Percentiles rank a stretch among this genome's conserved stretches.
phyloP scores from a whole-genome alignment of 2,329 filamentous ascomycete genomes.

The Myriangium duriaei region DNA sequence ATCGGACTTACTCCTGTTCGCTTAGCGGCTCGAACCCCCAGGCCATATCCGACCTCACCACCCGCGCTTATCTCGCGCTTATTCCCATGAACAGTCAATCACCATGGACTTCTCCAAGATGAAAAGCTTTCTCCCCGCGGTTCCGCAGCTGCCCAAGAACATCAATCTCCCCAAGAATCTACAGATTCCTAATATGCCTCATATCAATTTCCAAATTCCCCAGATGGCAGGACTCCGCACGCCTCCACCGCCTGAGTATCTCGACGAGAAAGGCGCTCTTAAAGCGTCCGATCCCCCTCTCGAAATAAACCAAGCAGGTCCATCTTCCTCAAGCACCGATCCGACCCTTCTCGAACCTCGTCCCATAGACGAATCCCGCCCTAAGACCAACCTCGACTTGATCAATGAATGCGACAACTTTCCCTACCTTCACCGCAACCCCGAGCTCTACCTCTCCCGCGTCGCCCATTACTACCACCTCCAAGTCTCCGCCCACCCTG shows the following conservation, averaged over 20 bases:
- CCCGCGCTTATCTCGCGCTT: too few relatives aligned
- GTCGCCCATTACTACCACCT: slow-evolving; percentile 45
- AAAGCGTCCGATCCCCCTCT: slow-evolving; percentile 13
- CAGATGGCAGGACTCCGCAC: slow-evolving; percentile 13
- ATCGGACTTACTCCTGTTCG: too few relatives aligned
- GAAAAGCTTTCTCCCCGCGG: slow-evolving; percentile 20
- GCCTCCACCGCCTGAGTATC: slow-evolving; percentile 17
- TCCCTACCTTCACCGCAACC: slow-evolving; percentile 55
- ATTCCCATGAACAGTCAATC: too few relatives aligned
- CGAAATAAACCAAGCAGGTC: background rate
- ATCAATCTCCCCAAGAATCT: slow-evolving; percentile 4
- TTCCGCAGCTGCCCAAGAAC: slow-evolving; percentile 13
- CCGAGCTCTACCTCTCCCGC: slow-evolving; percentile 39
- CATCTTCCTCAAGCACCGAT: slow-evolving; percentile 4
- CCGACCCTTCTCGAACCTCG: slow-evolving; percentile 16
- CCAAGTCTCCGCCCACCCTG: slow-evolving; percentile 53
- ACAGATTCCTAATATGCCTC: slow-evolving; percentile 5
- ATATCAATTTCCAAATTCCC: slow-evolving; percentile 5
- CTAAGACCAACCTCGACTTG: slow-evolving; percentile 40
- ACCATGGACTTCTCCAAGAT: slow-evolving; percentile 20
- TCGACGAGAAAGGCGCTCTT: slow-evolving; percentile 9
- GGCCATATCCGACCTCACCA: too few relatives aligned
- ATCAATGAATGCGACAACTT: slow-evolving; percentile 53
- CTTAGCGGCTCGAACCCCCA: too few relatives aligned
- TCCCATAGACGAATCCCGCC: slow-evolving; percentile 18